These are phyloP conservation scores for Malus hybrid DNA, from an alignment of 331 rosid genomes.

Conservation along the genomic window DNA sequence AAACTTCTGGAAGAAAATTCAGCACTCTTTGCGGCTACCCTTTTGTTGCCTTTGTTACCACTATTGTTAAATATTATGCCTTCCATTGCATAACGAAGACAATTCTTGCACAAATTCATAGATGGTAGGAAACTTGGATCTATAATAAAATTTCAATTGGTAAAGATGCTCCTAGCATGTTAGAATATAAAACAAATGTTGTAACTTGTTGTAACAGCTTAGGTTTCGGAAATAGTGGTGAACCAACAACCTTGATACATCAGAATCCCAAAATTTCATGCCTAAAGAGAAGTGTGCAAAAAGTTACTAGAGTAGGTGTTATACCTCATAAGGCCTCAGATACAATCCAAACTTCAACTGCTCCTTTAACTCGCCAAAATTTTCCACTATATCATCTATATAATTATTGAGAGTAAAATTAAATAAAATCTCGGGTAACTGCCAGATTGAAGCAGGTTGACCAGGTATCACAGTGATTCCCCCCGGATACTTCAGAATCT, in stretches of 20 bases:
- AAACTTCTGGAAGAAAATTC: too few species aligned
- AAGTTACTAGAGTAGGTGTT: slow-evolving; percentile 4
- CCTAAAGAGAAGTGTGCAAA: slow-evolving; percentile 9
- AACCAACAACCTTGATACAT: not conserved
- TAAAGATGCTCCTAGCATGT: not conserved
- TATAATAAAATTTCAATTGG: too few species aligned
- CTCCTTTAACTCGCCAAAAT: slow-evolving; percentile 47
- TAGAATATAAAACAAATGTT: not conserved
- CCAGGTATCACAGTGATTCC: slow-evolving; percentile 72
- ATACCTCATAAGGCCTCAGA: slow-evolving; percentile 72
- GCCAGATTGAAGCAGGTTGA: slow-evolving; percentile 58
- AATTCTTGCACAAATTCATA: not conserved
- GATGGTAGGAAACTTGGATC: not conserved
- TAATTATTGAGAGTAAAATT: slow-evolving; percentile 74
- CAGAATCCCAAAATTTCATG: not conserved
- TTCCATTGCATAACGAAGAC: not conserved
- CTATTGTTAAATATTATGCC: not conserved
- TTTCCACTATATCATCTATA: slow-evolving; percentile 46
- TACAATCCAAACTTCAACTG: slow-evolving; percentile 60
- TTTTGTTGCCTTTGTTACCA: not conserved
- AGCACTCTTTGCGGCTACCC: not conserved
- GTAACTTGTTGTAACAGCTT: not conserved
- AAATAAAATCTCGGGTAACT: slow-evolving; percentile 58
- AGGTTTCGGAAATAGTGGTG: not conserved
- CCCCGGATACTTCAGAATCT: slow-evolving; percentile 68